Percentiles rank a stretch among this genome's conserved stretches.
phyloP scores from a whole-genome alignment of 2,329 filamentous ascomycete genomes.

The Malbranchea cinnamomea region DNA sequence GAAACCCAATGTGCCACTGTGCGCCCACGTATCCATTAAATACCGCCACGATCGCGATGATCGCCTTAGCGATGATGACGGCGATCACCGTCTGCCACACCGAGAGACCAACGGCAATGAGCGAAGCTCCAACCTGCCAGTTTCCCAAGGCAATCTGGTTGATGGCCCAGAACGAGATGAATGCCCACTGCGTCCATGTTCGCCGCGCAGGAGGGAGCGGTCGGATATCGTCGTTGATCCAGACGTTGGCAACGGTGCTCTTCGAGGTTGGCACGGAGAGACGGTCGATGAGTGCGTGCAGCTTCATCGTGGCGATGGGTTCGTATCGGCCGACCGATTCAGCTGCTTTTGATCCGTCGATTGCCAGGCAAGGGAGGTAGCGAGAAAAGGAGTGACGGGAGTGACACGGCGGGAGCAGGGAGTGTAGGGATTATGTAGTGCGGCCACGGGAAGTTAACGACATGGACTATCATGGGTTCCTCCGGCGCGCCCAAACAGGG shows the following conservation, averaged over 20 bases:
- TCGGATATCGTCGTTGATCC: constrained; percentile 37
- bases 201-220: constrained; percentile 30
- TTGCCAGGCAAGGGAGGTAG: too few species aligned
- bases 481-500: too few species aligned
- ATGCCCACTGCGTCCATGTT: constrained; percentile 31
- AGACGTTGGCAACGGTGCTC: constrained; percentile 15
- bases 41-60: constrained; percentile 24
- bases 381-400: too few species aligned
- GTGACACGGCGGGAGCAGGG: too few species aligned
- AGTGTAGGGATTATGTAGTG: too few species aligned
- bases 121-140: constrained; percentile 20
- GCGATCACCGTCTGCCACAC: constrained; percentile 21
- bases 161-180: constrained; percentile 35
- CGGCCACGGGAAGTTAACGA: too few species aligned
- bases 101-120: constrained; percentile 20
- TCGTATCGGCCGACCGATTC: too few species aligned
- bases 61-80: constrained; percentile 18
- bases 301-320: too few species aligned
- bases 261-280: too few species aligned
- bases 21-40: constrained; percentile 25
- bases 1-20: constrained; percentile 30
- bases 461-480: too few species aligned
- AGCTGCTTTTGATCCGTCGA: too few species aligned
- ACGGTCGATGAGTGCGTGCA: too few species aligned
- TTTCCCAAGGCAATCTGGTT: constrained; percentile 28